Conservation (phyloP, 2,329 filamentous ascomycete species). For the Pleurostoma richardsiae region DNA sequence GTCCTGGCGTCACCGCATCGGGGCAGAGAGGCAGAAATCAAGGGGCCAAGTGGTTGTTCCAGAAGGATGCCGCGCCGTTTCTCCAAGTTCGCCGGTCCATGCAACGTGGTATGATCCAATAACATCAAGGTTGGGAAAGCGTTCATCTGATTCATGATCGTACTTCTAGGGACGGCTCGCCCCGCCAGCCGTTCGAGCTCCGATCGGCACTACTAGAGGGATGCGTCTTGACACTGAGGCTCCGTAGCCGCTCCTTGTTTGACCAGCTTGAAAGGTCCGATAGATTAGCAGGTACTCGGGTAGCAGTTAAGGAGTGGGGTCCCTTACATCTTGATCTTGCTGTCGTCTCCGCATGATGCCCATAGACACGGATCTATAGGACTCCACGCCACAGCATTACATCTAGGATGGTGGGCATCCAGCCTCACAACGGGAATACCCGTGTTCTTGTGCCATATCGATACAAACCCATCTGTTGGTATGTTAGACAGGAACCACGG, state of each 20-base stretch:
- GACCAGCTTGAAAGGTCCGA: constrained; percentile 24
- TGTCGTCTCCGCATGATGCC: constrained; percentile 87
- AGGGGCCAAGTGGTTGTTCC: no score
- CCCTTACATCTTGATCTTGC: constrained; percentile 76
- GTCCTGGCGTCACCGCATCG: no score
- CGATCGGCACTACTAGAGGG: constrained; percentile 8
- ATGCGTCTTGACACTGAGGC: constrained; percentile 6
- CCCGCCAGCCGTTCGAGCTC: constrained; percentile 13
- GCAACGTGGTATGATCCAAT: constrained; percentile 6
- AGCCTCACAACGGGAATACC: constrained; percentile 72
- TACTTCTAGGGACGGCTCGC: constrained; percentile 4
- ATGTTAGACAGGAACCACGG: background rate
- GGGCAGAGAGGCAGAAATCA: no score
- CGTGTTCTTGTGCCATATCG: constrained; percentile 88
- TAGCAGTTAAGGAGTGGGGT: background rate
- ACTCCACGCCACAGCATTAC: constrained; percentile 88
- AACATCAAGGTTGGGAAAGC: background rate
- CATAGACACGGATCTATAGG: constrained; percentile 78
- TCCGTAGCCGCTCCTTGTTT: constrained; percentile 23
- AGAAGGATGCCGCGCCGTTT: background rate
- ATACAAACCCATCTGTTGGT: constrained; percentile 56
- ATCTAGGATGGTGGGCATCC: constrained; percentile 68
- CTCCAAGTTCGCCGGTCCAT: constrained; percentile 12
- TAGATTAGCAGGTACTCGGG: background rate
- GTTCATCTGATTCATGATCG: background rate